Percentiles rank a stretch among this genome's conserved stretches.
phyloP scores from a whole-genome alignment of 2,329 filamentous ascomycete species.

The Didymella arachidicola region DNA sequence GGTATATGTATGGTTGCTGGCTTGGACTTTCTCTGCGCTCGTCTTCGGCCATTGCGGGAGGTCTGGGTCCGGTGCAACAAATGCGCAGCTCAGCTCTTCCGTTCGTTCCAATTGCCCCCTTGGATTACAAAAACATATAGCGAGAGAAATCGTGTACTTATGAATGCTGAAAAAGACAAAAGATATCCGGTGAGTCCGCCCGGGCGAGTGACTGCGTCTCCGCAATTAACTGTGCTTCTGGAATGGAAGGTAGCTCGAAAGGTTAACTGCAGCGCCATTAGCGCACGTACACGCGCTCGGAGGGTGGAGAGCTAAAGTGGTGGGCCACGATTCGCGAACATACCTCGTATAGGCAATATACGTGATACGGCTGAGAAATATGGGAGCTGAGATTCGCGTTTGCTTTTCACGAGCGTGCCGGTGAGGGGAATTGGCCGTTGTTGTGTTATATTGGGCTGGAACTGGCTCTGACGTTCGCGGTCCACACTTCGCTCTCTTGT shows the following conservation, averaged over 20 bases:
- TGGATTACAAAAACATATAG: slow-evolving; percentile 15
- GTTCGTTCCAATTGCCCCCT: not conserved
- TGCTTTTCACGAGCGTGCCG: not conserved
- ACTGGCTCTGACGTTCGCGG: slow-evolving; percentile 20
- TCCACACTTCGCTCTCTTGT: slow-evolving; percentile 16
- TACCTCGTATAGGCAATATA: slow-evolving; percentile 36
- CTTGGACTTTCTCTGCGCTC: slow-evolving; percentile 1
- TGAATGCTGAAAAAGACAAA: slow-evolving; percentile 1
- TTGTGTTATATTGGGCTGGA: slow-evolving; percentile 5
- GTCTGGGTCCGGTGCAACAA: slow-evolving; percentile 7
- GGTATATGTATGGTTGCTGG: slow-evolving; percentile 43
- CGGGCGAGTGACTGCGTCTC: slow-evolving; percentile 6
- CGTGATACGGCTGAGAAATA: slow-evolving; percentile 16
- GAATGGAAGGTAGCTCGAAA: slow-evolving; percentile 33
- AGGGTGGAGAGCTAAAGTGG: slow-evolving; percentile 18
- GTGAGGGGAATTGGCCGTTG: slow-evolving; percentile 1
- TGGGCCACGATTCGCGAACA: slow-evolving; percentile 27
- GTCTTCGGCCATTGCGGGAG: slow-evolving; percentile 40
- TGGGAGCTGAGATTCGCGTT: not conserved
- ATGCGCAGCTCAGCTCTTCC: not conserved
- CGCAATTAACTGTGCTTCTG: slow-evolving; percentile 29
- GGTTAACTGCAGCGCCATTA: slow-evolving; percentile 26
- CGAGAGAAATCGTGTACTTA: slow-evolving; percentile 2
- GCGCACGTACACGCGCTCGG: slow-evolving; percentile 33
- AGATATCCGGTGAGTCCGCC: slow-evolving; percentile 5